phyloP scores from a whole-genome alignment of 176 grass and related monocot species.

The Stipa capillata region DNA sequence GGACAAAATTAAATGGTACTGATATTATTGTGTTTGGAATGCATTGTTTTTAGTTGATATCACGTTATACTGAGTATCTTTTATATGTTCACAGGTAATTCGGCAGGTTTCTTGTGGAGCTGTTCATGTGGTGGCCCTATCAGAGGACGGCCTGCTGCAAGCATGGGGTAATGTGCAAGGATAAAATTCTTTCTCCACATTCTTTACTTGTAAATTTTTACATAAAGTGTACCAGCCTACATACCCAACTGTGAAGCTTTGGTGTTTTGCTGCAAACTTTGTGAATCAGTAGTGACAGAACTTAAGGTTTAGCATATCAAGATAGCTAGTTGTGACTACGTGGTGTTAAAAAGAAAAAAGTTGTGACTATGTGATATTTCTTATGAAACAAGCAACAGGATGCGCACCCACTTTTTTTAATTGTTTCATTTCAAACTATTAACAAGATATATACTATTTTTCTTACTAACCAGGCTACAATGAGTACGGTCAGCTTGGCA shows the following conservation, averaged over 20 bases:
- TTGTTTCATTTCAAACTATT: slow-evolving; percentile 20
- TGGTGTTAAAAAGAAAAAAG: too few relatives aligned
- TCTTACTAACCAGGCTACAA: slow-evolving; percentile 96
- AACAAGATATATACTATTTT: slow-evolving; percentile 32
- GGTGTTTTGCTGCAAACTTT: slow-evolving; percentile 6
- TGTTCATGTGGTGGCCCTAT: slow-evolving; percentile 78
- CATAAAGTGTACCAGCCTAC: neutral
- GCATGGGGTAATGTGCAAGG: slow-evolving; percentile 69
- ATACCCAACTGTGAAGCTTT: slow-evolving; percentile 2
- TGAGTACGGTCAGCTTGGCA: slow-evolving; percentile 96
- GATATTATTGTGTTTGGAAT: neutral
- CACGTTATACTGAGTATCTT: neutral
- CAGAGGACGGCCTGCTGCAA: slow-evolving; percentile 85
- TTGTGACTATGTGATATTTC: neutral
- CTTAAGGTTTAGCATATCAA: neutral
- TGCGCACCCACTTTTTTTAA: neutral
- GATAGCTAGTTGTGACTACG: slow-evolving; percentile 19
- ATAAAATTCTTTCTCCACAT: neutral
- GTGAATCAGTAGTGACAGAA: slow-evolving; percentile 6
- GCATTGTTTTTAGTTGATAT: neutral
- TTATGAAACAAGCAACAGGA: neutral
- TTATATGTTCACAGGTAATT: slow-evolving; percentile 49
- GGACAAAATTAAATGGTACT: neutral
- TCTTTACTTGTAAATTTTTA: neutral
- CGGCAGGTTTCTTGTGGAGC: slow-evolving; percentile 84